A percentile compares a stretch with the other conserved stretches of the same genome.
Evolutionary conservation across 2,329 filamentous ascomycete genomes (phyloP).

Genomic region (Cadophora gregata): DNA sequence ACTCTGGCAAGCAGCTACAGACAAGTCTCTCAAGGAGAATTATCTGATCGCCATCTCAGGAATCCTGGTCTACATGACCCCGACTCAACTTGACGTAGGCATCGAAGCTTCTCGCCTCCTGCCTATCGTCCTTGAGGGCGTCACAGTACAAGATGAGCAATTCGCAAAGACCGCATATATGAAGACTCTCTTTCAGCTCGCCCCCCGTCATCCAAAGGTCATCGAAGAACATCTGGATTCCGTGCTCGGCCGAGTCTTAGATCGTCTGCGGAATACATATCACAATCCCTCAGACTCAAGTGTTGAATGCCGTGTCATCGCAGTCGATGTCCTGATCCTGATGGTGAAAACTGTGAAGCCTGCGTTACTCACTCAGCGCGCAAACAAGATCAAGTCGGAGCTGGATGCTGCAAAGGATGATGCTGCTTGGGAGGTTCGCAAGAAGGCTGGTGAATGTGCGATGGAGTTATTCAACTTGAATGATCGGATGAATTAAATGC

Average conservation of each 20-base stretch:
- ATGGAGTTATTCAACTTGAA: conserved; percentile 34
- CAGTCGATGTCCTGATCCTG: conserved; percentile 40
- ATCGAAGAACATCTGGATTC: conserved; percentile 40
- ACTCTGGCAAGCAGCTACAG: conserved; percentile 26
- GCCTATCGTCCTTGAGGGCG: conserved; percentile 38
- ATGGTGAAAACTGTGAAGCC: conserved; percentile 34
- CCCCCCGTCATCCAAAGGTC: conserved; percentile 30
- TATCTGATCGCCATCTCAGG: conserved; percentile 41
- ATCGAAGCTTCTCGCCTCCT: conserved; percentile 32
- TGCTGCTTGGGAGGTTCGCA: conserved; percentile 37
- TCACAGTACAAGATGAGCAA: conserved; percentile 36
- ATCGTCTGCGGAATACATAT: conserved; percentile 40
- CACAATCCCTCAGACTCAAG: conserved; percentile 37
- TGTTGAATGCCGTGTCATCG: conserved; percentile 36
- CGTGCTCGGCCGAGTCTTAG: conserved; percentile 41
- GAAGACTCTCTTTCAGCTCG: conserved; percentile 33
- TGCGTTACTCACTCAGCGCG: conserved; percentile 28
- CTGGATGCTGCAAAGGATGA: conserved; percentile 40
- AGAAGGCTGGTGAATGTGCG: conserved; percentile 36
- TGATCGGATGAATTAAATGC: conserved; percentile 6
- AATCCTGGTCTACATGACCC: conserved; percentile 37
- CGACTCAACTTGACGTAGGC: conserved; percentile 24
- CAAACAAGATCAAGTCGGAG: conserved; percentile 35
- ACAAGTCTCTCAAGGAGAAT: conserved; percentile 33
- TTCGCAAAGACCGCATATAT: conserved; percentile 37